These are phyloP conservation scores for Sporothrix sp. DNA, from an alignment of 2,329 filamentous ascomycete genomes.

Conservation along the genomic window DNA sequence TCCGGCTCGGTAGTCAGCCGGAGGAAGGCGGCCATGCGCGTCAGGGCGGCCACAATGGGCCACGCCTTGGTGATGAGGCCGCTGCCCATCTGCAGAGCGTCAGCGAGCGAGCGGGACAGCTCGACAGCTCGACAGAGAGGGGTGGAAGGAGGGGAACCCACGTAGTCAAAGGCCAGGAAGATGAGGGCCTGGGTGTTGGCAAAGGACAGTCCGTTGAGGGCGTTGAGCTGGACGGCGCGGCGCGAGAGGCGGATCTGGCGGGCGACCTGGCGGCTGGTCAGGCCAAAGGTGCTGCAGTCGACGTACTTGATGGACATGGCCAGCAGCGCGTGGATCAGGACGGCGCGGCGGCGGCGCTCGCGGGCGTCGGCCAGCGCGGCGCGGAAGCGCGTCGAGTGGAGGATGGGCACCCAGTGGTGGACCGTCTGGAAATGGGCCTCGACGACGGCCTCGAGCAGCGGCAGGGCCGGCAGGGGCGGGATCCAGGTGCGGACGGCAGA, in stretches of 20 bases:
- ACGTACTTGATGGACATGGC: conserved; percentile 20
- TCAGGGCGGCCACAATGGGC: conserved; percentile 30
- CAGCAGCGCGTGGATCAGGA: conserved; percentile 28
- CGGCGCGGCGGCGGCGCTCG: conserved; percentile 20
- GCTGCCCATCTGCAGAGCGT: conserved; percentile 18
- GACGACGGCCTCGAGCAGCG: conserved; percentile 21
- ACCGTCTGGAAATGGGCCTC: conserved; percentile 25
- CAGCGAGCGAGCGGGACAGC: no score
- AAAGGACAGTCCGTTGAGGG: conserved; percentile 25
- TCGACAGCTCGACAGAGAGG: not conserved
- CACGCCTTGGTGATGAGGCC: conserved; percentile 24
- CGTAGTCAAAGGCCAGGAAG: conserved; percentile 27
- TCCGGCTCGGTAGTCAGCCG: conserved; percentile 28
- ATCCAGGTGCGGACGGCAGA: conserved; percentile 5
- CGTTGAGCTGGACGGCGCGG: conserved; percentile 22
- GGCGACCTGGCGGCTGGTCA: not conserved
- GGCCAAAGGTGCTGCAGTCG: not conserved
- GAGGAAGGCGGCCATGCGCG: conserved; percentile 29
- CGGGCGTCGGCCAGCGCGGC: conserved; percentile 19
- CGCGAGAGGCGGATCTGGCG: conserved; percentile 10
- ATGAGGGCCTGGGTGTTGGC: conserved; percentile 26
- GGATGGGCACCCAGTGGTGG: conserved; percentile 30
- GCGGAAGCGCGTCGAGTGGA: conserved; percentile 27
- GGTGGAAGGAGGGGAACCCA: not conserved
- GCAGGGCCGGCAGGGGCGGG: conserved; percentile 6